Conservation (phyloP, 164 flowering plant species). For the Magnolia officinalis region DNA sequence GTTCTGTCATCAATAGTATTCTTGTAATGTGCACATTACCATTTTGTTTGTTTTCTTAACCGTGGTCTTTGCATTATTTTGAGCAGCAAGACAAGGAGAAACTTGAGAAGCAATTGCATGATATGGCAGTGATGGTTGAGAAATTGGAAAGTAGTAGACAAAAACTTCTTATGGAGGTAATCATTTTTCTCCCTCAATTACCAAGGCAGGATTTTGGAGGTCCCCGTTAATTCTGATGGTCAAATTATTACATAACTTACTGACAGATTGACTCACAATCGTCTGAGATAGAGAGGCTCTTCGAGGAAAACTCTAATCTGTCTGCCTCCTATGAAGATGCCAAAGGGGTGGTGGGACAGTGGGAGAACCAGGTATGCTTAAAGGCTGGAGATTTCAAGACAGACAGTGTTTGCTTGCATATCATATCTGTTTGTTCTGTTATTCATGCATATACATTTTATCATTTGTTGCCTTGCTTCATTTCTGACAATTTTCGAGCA, state of each 20-base stretch:
- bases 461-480: neutral
- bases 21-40: neutral
- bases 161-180: conserved; percentile 83
- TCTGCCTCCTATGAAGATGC: conserved; percentile 73
- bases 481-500: neutral
- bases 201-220: conserved; percentile 1
- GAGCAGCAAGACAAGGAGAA: conserved; percentile 85
- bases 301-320: conserved; percentile 82
- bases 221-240: neutral
- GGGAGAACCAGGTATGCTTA: conserved; percentile 83
- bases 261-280: conserved; percentile 93
- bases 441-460: neutral
- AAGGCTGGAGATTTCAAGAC: neutral
- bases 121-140: conserved; percentile 87
- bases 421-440: conserved; percentile 1
- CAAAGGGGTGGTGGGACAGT: conserved; percentile 42
- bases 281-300: conserved; percentile 89
- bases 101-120: conserved; percentile 90
- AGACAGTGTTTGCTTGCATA: neutral
- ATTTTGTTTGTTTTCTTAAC: conserved; percentile 4
- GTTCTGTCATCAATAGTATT: neutral
- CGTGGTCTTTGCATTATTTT: neutral
- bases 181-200: neutral
- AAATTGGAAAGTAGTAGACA: conserved; percentile 87
- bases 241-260: neutral